Base-by-base conservation (phyloP, 495 filamentous ascomycete species). In the Talaromyces adpressus region DNA sequence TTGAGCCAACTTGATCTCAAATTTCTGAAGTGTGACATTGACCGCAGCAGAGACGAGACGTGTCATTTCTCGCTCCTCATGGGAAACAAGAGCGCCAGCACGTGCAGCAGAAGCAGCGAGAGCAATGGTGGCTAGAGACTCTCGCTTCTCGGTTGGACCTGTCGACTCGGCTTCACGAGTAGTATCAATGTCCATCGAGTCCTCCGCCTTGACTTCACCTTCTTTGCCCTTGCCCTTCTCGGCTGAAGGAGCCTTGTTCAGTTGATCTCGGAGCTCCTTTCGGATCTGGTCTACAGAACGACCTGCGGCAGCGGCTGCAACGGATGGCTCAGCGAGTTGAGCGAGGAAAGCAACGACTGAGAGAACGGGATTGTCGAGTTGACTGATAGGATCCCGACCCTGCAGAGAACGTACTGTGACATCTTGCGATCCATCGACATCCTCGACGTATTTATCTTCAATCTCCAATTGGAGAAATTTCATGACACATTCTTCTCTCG, bases 61-160 rank as follows among this genome's bases (percentile, higher is more conserved):
- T 30, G 93, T 93, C 89, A 97, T 93, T 72, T 96, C 91, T 29
- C 94, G 91, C 75, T 98, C 94, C 73, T 96, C 92, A 68, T 97
- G 92, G 0, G 94, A 97, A 9, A 92, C 91, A 30, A 98, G 85
- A 5, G 89, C 93, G 12, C 89, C 87, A 22, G 93, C 87, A 61
- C 94, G 90, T 1, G 91, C 92, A 12, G 92, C 92, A 27, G 92
- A 87, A 30, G 91, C 81, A 7, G 91, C 91, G 32, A 98, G 84
- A 5, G 94, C 89, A 58, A 95, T 85, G 29, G 88, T 92, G 4
- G 91, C 82, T 32, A 92, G 72, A 2, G 82, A 82, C 41, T 77
- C 69, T 66, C 77, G 78, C 39, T 74, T 63, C 62, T 71, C 71
- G 52, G 68, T 65, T 34, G 67, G 69, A 47, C 72, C 65, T 20